Evolutionary conservation across 805 yeast genomes (phyloP).

Genomic region (Pichia californica): DNA sequence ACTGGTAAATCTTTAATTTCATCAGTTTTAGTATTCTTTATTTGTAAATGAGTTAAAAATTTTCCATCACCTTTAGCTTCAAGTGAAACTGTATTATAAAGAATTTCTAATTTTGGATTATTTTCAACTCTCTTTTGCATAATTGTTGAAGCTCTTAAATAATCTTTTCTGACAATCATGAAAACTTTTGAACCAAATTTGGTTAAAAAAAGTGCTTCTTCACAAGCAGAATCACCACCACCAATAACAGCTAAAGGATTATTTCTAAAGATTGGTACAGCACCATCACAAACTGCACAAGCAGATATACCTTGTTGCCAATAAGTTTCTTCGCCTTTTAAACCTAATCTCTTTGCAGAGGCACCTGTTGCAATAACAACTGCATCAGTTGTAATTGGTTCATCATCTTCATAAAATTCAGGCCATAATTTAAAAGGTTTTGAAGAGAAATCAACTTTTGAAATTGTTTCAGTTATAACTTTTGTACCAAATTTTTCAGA

Average conservation of each 20-base stretch:
- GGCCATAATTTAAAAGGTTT: slow-evolving; percentile 97
- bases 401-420: slow-evolving; percentile 88
- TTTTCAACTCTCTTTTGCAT: slow-evolving; percentile 90
- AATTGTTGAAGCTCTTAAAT: slow-evolving; percentile 88
- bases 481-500: slow-evolving; percentile 85
- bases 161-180: slow-evolving; percentile 89
- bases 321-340: slow-evolving; percentile 96
- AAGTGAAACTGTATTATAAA: slow-evolving; percentile 76
- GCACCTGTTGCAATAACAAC: slow-evolving; percentile 97
- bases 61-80: slow-evolving; percentile 96
- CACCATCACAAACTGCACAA: slow-evolving; percentile 99
- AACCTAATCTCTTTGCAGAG: slow-evolving; percentile 85
- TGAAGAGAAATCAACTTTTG: slow-evolving; percentile 81
- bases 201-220: slow-evolving; percentile 94
- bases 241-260: slow-evolving; percentile 97
- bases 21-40: slow-evolving; percentile 68
- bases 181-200: slow-evolving; percentile 96
- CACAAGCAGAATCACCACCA: slow-evolving; percentile 99
- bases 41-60: slow-evolving; percentile 55
- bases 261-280: slow-evolving; percentile 97
- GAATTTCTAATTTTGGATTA: slow-evolving; percentile 84
- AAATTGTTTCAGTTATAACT: slow-evolving; percentile 88
- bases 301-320: slow-evolving; percentile 99
- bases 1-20: slow-evolving; percentile 65
- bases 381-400: slow-evolving; percentile 89